Conservation (phyloP, 2,329 filamentous ascomycete genomes). For the Pseudocercospora vitis region DNA sequence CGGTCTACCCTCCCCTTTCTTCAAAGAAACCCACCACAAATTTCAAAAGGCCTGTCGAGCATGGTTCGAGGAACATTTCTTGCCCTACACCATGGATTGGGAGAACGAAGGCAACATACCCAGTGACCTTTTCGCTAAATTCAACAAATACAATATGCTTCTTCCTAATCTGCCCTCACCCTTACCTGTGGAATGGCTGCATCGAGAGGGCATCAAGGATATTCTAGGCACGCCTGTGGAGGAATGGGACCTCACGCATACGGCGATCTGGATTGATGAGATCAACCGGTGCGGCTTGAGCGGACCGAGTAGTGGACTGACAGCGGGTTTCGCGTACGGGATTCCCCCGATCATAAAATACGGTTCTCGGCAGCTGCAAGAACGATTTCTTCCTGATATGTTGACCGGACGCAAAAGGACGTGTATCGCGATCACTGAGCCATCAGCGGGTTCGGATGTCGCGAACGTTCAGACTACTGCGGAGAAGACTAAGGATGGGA, state of each 20-base stretch:
- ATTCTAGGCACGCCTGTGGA: constrained; percentile 68
- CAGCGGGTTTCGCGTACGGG: constrained; percentile 69
- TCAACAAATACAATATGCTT: constrained; percentile 67
- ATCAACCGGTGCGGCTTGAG: constrained; percentile 64
- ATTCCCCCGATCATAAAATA: constrained; percentile 70
- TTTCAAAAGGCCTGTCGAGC: constrained; percentile 27
- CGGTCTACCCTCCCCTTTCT: constrained; percentile 26
- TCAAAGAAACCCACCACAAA: constrained; percentile 23
- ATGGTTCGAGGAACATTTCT: constrained; percentile 28
- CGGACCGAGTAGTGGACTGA: constrained; percentile 63
- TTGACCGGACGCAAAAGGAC: constrained; percentile 64
- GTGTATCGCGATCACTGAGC: constrained; percentile 77
- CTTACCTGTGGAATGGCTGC: constrained; percentile 66
- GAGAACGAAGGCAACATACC: constrained; percentile 42
- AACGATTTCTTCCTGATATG: constrained; percentile 65
- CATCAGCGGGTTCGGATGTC: constrained; percentile 69
- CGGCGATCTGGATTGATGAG: constrained; percentile 68
- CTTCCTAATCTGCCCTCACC: constrained; percentile 67
- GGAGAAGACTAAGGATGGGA: constrained; percentile 60
- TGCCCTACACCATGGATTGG: constrained; percentile 27
- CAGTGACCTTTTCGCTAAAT: constrained; percentile 61
- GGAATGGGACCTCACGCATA: constrained; percentile 71
- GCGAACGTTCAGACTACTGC: constrained; percentile 70
- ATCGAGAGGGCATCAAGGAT: constrained; percentile 62
- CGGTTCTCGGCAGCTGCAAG: constrained; percentile 60